These are phyloP conservation scores for Spencermartinsiella ligniputridi DNA, from an alignment of 1,139 yeast species.

Conservation along the genomic window DNA sequence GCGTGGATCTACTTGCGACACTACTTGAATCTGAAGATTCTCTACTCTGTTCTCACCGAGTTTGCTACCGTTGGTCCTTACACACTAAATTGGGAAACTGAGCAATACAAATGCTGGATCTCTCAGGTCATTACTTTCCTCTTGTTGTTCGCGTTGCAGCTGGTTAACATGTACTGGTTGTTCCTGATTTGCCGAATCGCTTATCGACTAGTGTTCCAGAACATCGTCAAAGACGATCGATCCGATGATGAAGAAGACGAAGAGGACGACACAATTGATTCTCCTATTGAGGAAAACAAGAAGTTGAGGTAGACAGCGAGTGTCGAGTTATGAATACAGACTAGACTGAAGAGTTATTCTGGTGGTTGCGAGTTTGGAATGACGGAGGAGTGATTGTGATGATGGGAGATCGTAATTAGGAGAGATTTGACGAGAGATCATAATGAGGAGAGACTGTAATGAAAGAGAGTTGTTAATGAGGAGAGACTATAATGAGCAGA, in stretches of 20 bases:
- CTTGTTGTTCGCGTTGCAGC: slow-evolving; percentile 72
- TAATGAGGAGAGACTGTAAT: too few species aligned
- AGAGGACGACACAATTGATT: slow-evolving; percentile 21
- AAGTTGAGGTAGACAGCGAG: slow-evolving; percentile 15
- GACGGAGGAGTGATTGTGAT: too few species aligned
- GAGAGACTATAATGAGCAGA: too few species aligned
- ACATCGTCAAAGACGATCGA: slow-evolving; percentile 73
- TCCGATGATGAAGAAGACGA: slow-evolving; percentile 76
- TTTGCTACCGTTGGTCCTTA: slow-evolving; percentile 80
- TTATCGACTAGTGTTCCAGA: slow-evolving; percentile 55
- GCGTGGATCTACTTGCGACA: slow-evolving; percentile 91
- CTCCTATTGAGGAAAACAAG: slow-evolving; percentile 11
- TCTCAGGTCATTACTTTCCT: slow-evolving; percentile 84
- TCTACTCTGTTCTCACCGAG: slow-evolving; percentile 87
- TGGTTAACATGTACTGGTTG: slow-evolving; percentile 86
- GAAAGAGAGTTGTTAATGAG: background rate
- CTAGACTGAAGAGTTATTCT: too few species aligned
- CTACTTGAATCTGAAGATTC: slow-evolving; percentile 68
- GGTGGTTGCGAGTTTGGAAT: too few species aligned
- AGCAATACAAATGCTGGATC: slow-evolving; percentile 94
- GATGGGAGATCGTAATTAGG: too few species aligned
- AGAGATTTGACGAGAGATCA: too few species aligned
- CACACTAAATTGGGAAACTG: slow-evolving; percentile 80
- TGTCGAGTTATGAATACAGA: too few species aligned
- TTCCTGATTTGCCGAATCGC: slow-evolving; percentile 74